Percentiles rank a stretch among this genome's conserved stretches.
phyloP scores from a whole-genome alignment of 2,329 filamentous ascomycete genomes.

The Monosporascus ibericus region DNA sequence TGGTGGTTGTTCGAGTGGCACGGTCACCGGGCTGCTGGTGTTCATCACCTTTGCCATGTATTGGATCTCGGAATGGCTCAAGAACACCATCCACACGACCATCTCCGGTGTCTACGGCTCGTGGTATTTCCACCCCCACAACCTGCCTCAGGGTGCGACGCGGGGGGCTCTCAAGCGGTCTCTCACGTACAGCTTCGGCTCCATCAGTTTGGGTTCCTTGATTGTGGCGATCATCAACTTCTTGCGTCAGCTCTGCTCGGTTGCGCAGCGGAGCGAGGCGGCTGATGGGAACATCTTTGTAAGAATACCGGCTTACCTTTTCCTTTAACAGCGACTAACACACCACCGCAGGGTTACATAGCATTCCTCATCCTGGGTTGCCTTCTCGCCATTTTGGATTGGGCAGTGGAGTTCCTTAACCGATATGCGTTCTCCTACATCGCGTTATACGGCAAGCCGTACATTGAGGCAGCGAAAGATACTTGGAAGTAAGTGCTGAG shows the following conservation, averaged over 20 bases:
- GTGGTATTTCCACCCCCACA: slow-evolving; percentile 77
- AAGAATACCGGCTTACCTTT: slow-evolving; percentile 11
- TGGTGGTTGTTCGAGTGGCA: slow-evolving; percentile 64
- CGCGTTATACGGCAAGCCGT: slow-evolving; percentile 84
- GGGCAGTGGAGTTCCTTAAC: slow-evolving; percentile 85
- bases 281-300: slow-evolving; percentile 63
- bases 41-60: slow-evolving; percentile 90
- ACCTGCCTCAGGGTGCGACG: slow-evolving; percentile 72
- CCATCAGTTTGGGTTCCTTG: slow-evolving; percentile 79
- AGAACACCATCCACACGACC: slow-evolving; percentile 85
- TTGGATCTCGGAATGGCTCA: slow-evolving; percentile 90
- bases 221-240: slow-evolving; percentile 84
- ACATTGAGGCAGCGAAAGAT: slow-evolving; percentile 79
- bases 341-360: slow-evolving; percentile 33
- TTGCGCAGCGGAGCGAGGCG: slow-evolving; percentile 63
- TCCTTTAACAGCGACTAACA: background rate
- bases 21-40: slow-evolving; percentile 76
- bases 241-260: slow-evolving; percentile 72
- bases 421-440: slow-evolving; percentile 91
- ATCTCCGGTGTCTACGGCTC: slow-evolving; percentile 85
- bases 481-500: slow-evolving; percentile 60
- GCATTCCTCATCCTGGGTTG: slow-evolving; percentile 73
- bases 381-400: slow-evolving; percentile 71
- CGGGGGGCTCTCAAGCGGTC: slow-evolving; percentile 76
- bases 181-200: slow-evolving; percentile 87